Evolutionary conservation across 1,139 yeast species (phyloP), one percentile per base, ranked within the genome.

Genomic region (Kurtzmaniella quercitrusa): DNA sequence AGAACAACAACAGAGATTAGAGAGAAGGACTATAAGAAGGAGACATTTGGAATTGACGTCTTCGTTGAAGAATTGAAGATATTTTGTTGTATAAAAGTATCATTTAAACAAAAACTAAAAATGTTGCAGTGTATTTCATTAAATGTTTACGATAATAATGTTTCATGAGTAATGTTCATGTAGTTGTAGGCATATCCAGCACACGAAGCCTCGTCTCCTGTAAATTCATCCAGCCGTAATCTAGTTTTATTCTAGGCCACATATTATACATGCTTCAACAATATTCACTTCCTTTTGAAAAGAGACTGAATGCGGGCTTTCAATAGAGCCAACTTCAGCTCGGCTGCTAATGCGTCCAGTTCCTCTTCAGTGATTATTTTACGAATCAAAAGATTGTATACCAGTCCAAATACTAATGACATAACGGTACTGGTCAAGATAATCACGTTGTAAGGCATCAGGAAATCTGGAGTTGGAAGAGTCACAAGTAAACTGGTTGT

Each of bases 371-470:
- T 81, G 1, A 90, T 82, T 7, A 87, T 79, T 54, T 81, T 76
- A 57, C 91, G 87, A 17, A 85, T 81, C 38, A 93, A 60, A 46
- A 91, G 68, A 56, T 93, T 91, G 67, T 83, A 90, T 8, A 91
- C 58, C 0, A 94, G 80, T 3, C 98, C 98, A 66, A 91, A 93
- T 0, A 93, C 83, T 48, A 93, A 68, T 0, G 98, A 91, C 86
- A 93, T 85, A 10, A 90, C 85, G 0, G 98, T 94, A 19, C 96
- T 88, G 0, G 98, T 88, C 50, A 94, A 72, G 41, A 94, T 94
- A 48, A 94, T 93, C 40, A 94, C 99, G 57, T 94, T 94, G 61
- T 94, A 94, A 1, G 98, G 98, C 99, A 94, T 94, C 48, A 96
- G 87, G 63, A 94, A 94, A 68, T 94, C 99, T 0, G 99, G 99